Percentiles rank a stretch among this genome's conserved stretches.
Conservation (phyloP, 768 basidiomycete genomes). For the Tulasnella sp. region DNA sequence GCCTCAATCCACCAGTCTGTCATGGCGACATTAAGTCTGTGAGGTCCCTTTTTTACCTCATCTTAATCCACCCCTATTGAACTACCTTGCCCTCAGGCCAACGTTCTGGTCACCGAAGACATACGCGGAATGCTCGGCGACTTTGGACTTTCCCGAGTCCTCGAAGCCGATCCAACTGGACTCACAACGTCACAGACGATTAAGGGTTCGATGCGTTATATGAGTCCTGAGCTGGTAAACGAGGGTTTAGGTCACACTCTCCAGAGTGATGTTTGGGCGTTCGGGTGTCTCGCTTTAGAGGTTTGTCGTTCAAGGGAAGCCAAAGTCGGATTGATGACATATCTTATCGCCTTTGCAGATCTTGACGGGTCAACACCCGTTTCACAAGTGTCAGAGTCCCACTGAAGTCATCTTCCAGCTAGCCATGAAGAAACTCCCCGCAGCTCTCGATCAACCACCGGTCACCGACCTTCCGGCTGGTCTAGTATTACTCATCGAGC, state of each 20-base stretch:
- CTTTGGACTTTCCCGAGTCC: neutral
- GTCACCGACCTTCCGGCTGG: neutral
- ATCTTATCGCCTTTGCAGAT: neutral
- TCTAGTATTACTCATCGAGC: neutral
- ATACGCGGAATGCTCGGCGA: neutral
- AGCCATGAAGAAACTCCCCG: neutral
- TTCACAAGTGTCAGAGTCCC: neutral
- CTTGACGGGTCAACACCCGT: neutral
- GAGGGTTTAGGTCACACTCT: neutral
- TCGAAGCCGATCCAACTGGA: neutral
- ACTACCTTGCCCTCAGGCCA: neutral
- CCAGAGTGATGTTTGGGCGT: neutral
- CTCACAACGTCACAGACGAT: neutral
- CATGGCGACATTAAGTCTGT: constrained; percentile 18
- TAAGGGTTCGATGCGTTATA: neutral
- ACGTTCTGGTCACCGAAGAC: neutral
- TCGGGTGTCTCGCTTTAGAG: neutral
- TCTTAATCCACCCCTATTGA: neutral
- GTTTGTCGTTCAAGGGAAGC: neutral
- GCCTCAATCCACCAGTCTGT: constrained; percentile 8
- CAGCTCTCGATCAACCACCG: neutral
- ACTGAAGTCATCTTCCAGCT: neutral
- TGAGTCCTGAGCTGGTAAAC: neutral
- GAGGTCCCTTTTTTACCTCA: neutral
- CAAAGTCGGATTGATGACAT: neutral